Evolutionary conservation across 306 rosid genomes (phyloP), one percentile per base, ranked within the genome.

Genomic region (Biancaea sappan): DNA sequence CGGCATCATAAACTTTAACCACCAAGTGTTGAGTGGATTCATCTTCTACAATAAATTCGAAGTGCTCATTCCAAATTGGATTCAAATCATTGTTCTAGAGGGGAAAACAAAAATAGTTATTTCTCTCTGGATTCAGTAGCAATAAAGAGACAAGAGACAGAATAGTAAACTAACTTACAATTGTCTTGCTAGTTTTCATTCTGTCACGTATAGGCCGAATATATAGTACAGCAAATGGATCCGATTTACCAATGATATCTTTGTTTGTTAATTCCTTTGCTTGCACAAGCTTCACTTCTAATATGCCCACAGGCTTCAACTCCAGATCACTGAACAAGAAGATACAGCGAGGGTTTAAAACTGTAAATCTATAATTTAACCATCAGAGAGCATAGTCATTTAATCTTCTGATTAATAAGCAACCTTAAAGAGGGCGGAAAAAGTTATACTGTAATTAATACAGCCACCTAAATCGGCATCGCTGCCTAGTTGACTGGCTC

Each of bases 211-310:
- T 37, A 81, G 98, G 99, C 12, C 98, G 87, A 71, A 95, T 52
- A 61, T 84, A 92, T 8, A 95, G 4, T 46, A 84, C 86, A 28
- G 99, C 98, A 81, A 72, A 95, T 21, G 99, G 99, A 77, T 95
- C 98, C 41, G 99, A 95, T 81, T 95, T 95, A 72, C 99, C 99
- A 52, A 95, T 81, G 21, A 95, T 13, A 76, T 95, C 99, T 81
- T 95, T 95, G 88, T 95, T 95, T 61, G 96, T 92, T 66, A 95
- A 84, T 11, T 79, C 96, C 86, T 92, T 95, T 26, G 96, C 99
- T 85, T 95, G 99, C 71, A 95, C 99, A 80, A 95, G 97, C 85
- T 95, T 95, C 73, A 95, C 98, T 80, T 95, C 99, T 78, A 95
- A 81, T 69, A 86, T 78, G 65, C 99, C 99, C 13, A 83, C 93